Conservation (phyloP, 139 green algal species). For the Desmodesmus armatus region DNA sequence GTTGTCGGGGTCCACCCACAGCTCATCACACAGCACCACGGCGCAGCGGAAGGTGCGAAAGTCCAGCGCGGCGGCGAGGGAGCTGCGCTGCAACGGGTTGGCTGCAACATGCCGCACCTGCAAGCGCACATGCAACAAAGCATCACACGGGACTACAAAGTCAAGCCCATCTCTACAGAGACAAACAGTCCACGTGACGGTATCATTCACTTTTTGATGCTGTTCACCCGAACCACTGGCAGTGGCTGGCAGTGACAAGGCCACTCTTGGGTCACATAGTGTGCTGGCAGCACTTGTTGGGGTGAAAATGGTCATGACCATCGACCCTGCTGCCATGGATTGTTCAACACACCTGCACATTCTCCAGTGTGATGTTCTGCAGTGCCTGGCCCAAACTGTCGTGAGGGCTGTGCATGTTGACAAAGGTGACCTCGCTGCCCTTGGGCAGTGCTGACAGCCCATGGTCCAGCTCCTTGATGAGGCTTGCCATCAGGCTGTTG, state of each 20-base stretch:
- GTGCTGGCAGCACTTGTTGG: neutral
- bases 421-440: slow-evolving; percentile 61
- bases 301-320: too few species aligned
- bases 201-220: neutral
- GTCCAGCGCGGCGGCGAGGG: slow-evolving; percentile 43
- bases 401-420: slow-evolving; percentile 59
- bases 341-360: slow-evolving; percentile 14
- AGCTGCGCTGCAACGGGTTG: slow-evolving; percentile 55
- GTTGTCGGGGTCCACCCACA: slow-evolving; percentile 61
- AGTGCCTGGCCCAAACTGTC: slow-evolving; percentile 50
- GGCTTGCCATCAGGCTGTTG: slow-evolving; percentile 59
- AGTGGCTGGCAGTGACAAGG: neutral
- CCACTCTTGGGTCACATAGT: neutral
- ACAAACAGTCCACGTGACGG: neutral
- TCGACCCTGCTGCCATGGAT: neutral
- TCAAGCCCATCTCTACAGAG: neutral
- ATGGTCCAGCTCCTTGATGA: slow-evolving; percentile 76
- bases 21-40: slow-evolving; percentile 65
- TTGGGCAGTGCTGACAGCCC: slow-evolving; percentile 56
- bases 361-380: slow-evolving; percentile 43
- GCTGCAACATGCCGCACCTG: slow-evolving; percentile 52
- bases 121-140: neutral
- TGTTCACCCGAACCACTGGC: too few species aligned
- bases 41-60: slow-evolving; percentile 37
- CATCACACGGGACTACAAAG: neutral